A percentile compares a stretch with the other conserved stretches of the same genome.
These are phyloP conservation scores for Apiospora rasikravindrae DNA, from an alignment of 2,329 filamentous ascomycete species.

Conservation along the genomic window DNA sequence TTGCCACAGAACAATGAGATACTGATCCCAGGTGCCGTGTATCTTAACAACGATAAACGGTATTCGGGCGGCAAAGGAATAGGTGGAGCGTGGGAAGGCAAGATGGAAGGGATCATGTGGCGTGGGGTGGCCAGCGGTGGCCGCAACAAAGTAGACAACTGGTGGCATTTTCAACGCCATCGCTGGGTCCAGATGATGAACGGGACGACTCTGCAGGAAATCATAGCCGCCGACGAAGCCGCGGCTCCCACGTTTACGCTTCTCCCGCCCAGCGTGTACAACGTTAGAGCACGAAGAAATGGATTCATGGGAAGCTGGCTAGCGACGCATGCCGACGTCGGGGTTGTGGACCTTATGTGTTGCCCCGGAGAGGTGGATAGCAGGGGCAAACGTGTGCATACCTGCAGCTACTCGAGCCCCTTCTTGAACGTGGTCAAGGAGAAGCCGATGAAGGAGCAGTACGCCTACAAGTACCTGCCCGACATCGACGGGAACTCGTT, in stretches of 20 bases:
- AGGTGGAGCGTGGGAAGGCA: slow-evolving; percentile 61
- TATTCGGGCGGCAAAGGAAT: slow-evolving; percentile 61
- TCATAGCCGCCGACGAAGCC: slow-evolving; percentile 45
- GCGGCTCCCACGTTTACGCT: slow-evolving; percentile 53
- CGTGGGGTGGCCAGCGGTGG: slow-evolving; percentile 68
- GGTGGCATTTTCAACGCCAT: slow-evolving; percentile 68
- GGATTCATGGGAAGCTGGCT: slow-evolving; percentile 48
- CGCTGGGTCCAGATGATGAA: slow-evolving; percentile 73
- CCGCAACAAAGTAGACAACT: slow-evolving; percentile 54
- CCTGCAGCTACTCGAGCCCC: slow-evolving; percentile 46
- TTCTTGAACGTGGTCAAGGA: slow-evolving; percentile 40
- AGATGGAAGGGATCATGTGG: slow-evolving; percentile 63
- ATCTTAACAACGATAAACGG: slow-evolving; percentile 59
- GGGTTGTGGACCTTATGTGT: slow-evolving; percentile 50
- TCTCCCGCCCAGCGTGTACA: slow-evolving; percentile 48
- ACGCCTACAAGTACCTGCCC: slow-evolving; percentile 67
- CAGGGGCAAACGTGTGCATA: slow-evolving; percentile 26
- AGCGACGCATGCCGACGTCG: slow-evolving; percentile 45
- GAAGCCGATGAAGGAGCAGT: slow-evolving; percentile 54
- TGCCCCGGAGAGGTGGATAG: slow-evolving; percentile 27
- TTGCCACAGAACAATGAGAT: slow-evolving; percentile 68
- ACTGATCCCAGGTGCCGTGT: slow-evolving; percentile 68
- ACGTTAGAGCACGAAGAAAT: slow-evolving; percentile 32
- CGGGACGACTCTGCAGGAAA: slow-evolving; percentile 55
- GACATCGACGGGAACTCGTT: slow-evolving; percentile 74